Evolutionary conservation across 306 rosid genomes (phyloP).

Genomic region (Cyclanthera cordifolia): DNA sequence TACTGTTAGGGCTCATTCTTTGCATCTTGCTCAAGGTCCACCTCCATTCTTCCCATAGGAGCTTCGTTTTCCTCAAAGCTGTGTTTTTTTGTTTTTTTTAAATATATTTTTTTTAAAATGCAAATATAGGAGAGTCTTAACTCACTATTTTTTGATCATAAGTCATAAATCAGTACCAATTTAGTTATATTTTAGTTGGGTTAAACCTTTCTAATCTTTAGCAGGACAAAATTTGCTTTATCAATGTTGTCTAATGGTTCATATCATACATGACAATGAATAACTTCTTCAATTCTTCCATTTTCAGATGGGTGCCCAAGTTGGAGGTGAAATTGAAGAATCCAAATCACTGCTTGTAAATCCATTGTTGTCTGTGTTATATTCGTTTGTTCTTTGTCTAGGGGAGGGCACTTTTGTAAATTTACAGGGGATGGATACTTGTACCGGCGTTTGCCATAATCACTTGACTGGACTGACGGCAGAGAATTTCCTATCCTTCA

Average conservation of each 20-base stretch:
- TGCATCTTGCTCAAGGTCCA: background rate
- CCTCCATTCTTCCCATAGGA: background rate
- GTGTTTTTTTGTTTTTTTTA: too few species aligned
- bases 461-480: constrained; percentile 21
- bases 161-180: too few species aligned
- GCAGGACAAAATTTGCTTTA: background rate
- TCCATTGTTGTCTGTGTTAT: background rate
- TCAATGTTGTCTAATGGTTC: background rate
- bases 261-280: background rate
- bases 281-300: background rate
- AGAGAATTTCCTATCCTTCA: background rate
- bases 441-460: background rate
- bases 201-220: background rate
- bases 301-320: background rate
- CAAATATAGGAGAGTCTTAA: too few species aligned
- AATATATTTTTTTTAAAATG: too few species aligned
- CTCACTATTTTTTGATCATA: too few species aligned
- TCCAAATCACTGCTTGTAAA: background rate
- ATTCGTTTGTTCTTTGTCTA: background rate
- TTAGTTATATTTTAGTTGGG: too few species aligned
- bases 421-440: background rate
- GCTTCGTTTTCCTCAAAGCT: background rate
- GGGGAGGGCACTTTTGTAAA: background rate
- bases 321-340: constrained; percentile 9
- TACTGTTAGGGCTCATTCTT: background rate